phyloP scores from a whole-genome alignment of 1,139 yeast species.

The Meyerozyma guilliermondii region DNA sequence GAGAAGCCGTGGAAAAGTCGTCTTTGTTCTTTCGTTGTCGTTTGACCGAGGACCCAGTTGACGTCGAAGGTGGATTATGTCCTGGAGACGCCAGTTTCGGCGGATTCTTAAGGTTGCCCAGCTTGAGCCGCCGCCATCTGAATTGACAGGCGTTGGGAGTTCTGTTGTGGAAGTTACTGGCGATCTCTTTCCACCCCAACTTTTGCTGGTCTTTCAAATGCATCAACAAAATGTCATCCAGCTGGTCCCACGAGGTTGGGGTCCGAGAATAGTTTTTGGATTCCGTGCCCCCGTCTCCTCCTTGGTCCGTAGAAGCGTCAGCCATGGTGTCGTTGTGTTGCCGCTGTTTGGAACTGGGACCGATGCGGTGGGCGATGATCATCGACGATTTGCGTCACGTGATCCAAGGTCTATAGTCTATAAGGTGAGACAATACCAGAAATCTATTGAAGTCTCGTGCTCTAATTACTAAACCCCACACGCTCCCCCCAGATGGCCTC shows the following conservation, averaged over 20 bases:
- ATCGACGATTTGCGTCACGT: not conserved
- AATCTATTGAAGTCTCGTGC: too few relatives aligned
- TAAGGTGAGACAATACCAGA: too few relatives aligned
- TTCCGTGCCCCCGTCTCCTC: not conserved
- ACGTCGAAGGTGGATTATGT: conserved; percentile 5
- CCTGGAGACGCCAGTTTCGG: conserved; percentile 36
- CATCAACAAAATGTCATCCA: conserved; percentile 62
- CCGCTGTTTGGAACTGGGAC: not conserved
- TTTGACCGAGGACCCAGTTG: conserved; percentile 13
- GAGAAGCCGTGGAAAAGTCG: conserved; percentile 2
- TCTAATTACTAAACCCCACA: conserved; percentile 31
- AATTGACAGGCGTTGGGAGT: conserved; percentile 52
- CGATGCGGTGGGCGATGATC: conserved; percentile 1
- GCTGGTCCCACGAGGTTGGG: conserved; percentile 74
- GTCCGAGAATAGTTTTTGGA: conserved; percentile 28
- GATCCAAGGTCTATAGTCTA: not conserved
- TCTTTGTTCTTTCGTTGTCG: conserved; percentile 5
- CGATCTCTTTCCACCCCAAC: conserved; percentile 75
- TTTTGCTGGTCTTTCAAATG: conserved; percentile 68
- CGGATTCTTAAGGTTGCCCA: conserved; percentile 56
- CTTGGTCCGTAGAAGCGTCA: not conserved
- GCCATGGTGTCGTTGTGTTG: not conserved
- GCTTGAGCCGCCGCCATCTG: conserved; percentile 45
- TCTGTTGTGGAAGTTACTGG: conserved; percentile 60
- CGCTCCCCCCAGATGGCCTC: conserved; percentile 69